Evolutionary conservation across 257 asterid species (phyloP).

Genomic region (Voacanga thouarsii): DNA sequence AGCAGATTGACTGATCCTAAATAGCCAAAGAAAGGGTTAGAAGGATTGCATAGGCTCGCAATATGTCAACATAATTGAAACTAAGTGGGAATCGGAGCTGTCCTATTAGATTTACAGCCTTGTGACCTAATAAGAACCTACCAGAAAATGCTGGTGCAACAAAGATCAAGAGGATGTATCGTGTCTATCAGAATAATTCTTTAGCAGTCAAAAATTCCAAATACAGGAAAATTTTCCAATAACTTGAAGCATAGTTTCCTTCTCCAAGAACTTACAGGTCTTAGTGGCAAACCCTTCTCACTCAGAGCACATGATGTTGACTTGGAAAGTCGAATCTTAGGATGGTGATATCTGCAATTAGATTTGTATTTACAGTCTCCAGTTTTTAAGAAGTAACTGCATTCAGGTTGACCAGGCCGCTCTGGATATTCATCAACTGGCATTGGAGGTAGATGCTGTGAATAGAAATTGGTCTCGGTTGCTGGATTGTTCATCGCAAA

Average conservation of each 20-base stretch:
- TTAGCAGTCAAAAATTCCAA: not conserved
- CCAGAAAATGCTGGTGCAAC: not conserved
- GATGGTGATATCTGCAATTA: slow-evolving; percentile 90
- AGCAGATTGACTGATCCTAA: slow-evolving; percentile 82
- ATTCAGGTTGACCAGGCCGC: slow-evolving; percentile 90
- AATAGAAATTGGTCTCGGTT: slow-evolving; percentile 41
- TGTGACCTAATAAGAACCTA: not conserved
- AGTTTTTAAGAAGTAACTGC: slow-evolving; percentile 76
- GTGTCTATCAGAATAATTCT: not conserved
- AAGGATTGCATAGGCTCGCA: not conserved
- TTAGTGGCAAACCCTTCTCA: slow-evolving; percentile 89
- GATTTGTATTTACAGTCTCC: slow-evolving; percentile 88
- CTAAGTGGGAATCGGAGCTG: not conserved
- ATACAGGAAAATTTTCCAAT: not conserved
- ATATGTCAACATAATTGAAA: not conserved
- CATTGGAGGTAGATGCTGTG: slow-evolving; percentile 42
- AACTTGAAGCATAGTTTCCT: not conserved
- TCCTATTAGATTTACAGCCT: slow-evolving; percentile 1
- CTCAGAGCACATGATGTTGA: slow-evolving; percentile 44
- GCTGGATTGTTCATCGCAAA: slow-evolving; percentile 55
- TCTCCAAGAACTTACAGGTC: slow-evolving; percentile 72
- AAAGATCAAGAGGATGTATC: not conserved
- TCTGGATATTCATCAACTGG: slow-evolving; percentile 70
- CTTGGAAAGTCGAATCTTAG: slow-evolving; percentile 48
- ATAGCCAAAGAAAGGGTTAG: slow-evolving; percentile 2